Conservation (phyloP, 176 grass and related monocot species). For the Tillandsia leiboldiana region DNA sequence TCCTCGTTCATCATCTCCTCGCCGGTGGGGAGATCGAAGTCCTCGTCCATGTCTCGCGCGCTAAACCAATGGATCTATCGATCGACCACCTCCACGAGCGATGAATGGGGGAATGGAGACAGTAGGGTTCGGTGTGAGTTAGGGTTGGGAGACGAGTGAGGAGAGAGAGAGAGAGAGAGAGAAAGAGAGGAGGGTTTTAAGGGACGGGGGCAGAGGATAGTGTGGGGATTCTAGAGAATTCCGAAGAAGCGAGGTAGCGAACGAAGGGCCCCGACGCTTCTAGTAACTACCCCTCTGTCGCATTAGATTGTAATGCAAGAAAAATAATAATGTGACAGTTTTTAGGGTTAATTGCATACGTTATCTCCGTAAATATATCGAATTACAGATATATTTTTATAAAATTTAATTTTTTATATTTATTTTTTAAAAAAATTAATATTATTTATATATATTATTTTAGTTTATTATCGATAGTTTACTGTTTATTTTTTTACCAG, state of each 20-base stretch:
- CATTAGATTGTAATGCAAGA: too few relatives aligned
- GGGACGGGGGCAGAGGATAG: neutral
- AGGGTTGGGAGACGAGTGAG: conserved; percentile 27
- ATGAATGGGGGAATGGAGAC: conserved; percentile 1
- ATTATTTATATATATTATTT: too few relatives aligned
- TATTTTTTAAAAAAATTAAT: too few relatives aligned
- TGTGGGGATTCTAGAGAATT: conserved; percentile 28
- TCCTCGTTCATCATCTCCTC: conserved; percentile 43
- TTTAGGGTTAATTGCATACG: too few relatives aligned
- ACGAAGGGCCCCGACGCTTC: conserved; percentile 18
- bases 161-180: neutral
- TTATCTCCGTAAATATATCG: too few relatives aligned
- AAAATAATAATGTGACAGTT: too few relatives aligned
- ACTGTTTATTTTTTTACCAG: too few relatives aligned
- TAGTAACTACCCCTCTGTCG: neutral
- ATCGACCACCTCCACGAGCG: conserved; percentile 17
- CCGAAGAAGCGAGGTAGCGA: neutral
- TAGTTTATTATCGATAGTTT: too few relatives aligned
- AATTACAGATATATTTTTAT: too few relatives aligned
- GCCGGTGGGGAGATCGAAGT: conserved; percentile 54
- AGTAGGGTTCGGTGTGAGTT: conserved; percentile 26
- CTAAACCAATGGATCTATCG: neutral
- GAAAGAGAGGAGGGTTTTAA: conserved; percentile 34
- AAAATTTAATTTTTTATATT: too few relatives aligned
- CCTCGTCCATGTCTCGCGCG: conserved; percentile 55